Evolutionary conservation across 106 monocot genomes (phyloP).

Genomic region (Dioscorea dumetorum): DNA sequence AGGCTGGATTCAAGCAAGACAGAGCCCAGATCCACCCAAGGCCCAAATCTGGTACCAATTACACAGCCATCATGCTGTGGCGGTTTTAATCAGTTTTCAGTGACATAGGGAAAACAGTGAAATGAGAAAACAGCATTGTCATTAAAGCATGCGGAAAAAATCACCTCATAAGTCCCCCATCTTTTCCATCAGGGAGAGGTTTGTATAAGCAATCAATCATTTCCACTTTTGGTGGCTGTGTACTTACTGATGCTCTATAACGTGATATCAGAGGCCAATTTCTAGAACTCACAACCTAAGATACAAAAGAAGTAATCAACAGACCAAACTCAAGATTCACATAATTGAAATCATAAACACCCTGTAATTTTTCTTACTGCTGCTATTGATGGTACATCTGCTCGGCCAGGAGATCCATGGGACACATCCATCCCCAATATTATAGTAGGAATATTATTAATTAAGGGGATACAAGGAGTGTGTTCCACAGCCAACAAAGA

Average conservation of each 20-base stretch:
- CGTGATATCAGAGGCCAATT: slow-evolving; percentile 66
- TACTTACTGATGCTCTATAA: slow-evolving; percentile 72
- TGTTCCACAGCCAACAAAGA: slow-evolving; percentile 45
- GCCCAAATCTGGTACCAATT: too few species aligned
- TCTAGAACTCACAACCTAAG: slow-evolving; percentile 78
- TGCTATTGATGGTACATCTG: slow-evolving; percentile 66
- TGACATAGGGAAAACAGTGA: too few species aligned
- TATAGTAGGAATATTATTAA: slow-evolving; percentile 53
- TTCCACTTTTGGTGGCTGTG: slow-evolving; percentile 67
- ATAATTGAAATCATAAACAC: not conserved
- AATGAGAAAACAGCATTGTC: too few species aligned
- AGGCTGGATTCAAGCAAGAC: too few species aligned
- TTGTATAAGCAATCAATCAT: slow-evolving; percentile 73
- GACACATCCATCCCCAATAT: slow-evolving; percentile 78
- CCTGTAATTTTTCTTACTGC: slow-evolving; percentile 37
- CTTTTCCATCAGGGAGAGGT: slow-evolving; percentile 40
- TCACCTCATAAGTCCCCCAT: slow-evolving; percentile 67
- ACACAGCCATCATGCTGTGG: too few species aligned
- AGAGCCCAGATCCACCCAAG: too few species aligned
- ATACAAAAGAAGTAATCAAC: not conserved
- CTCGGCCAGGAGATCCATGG: slow-evolving; percentile 61
- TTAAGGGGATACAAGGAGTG: slow-evolving; percentile 29
- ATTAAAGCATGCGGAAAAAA: not conserved
- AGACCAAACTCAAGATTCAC: not conserved
- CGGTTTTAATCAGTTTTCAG: too few species aligned